These are phyloP conservation scores for Collybia sp. DNA, from an alignment of 768 basidiomycete species.

Conservation along the genomic window DNA sequence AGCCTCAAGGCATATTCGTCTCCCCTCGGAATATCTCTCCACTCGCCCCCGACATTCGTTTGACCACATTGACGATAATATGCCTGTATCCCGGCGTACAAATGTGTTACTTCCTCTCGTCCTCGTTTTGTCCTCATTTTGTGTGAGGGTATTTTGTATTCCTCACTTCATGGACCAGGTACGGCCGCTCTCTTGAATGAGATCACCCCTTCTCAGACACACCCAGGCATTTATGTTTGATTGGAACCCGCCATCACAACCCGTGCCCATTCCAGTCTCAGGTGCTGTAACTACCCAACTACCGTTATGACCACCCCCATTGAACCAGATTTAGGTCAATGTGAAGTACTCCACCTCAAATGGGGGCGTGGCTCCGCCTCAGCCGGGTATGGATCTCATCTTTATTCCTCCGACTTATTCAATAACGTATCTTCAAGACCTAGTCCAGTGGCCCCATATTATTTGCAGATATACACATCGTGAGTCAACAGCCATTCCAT, in stretches of 20 bases:
- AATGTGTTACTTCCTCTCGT: no score
- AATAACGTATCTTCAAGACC: constrained; percentile 29
- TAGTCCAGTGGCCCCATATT: constrained; percentile 52
- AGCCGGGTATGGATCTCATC: constrained; percentile 27
- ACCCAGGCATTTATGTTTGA: constrained; percentile 40
- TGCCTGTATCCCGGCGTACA: no score
- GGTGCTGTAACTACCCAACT: constrained; percentile 16
- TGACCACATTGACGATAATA: no score
- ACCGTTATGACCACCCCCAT: not conserved
- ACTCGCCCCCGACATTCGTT: no score
- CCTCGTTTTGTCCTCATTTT: no score
- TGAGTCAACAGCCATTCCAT: constrained; percentile 21
- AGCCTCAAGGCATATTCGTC: no score
- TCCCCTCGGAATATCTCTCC: no score
- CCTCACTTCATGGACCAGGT: no score
- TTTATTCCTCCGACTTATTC: no score
- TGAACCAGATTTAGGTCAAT: constrained; percentile 29
- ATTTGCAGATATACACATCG: constrained; percentile 59
- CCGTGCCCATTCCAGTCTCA: constrained; percentile 34
- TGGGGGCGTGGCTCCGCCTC: constrained; percentile 32
- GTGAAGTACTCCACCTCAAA: constrained; percentile 35
- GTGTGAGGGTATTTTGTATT: no score
- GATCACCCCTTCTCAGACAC: no score
- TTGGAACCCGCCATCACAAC: constrained; percentile 28
- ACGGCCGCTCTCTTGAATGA: no score